These are phyloP conservation scores for Myxozyma sirexii DNA, from an alignment of 805 yeast genomes.

Conservation along the genomic window DNA sequence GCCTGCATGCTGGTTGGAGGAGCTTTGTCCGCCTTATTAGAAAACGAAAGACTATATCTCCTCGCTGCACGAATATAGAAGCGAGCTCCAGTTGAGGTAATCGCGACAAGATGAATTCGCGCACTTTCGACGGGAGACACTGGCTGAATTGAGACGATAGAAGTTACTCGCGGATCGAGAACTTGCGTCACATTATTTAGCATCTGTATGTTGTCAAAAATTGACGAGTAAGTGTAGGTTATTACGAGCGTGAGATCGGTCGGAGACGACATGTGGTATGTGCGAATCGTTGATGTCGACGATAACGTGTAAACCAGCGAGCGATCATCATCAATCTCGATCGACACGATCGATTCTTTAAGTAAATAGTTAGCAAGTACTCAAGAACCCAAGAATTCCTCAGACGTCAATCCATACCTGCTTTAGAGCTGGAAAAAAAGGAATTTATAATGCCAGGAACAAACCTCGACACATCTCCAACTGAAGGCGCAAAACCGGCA, in stretches of 20 bases:
- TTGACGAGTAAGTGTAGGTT: constrained; percentile 39
- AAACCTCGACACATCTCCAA: constrained; percentile 31
- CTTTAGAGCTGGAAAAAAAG: constrained; percentile 4
- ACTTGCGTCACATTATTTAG: constrained; percentile 35
- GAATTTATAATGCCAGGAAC: constrained; percentile 15
- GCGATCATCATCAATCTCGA: constrained; percentile 76
- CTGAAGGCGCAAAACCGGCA: constrained; percentile 53
- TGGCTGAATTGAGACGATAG: constrained; percentile 61
- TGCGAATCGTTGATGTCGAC: constrained; percentile 76
- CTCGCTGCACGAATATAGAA: constrained; percentile 60
- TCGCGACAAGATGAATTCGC: constrained; percentile 72
- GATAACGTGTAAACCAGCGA: constrained; percentile 79
- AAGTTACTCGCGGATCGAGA: constrained; percentile 36
- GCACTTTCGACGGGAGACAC: constrained; percentile 66
- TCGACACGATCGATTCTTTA: constrained; percentile 59
- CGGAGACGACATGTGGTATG: constrained; percentile 60
- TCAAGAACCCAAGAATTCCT: neutral
- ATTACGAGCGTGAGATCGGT: constrained; percentile 44
- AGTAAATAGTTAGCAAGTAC: constrained; percentile 41
- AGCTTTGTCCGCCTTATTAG: constrained; percentile 13
- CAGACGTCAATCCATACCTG: constrained; percentile 42
- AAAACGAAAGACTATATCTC: constrained; percentile 30
- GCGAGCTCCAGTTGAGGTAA: constrained; percentile 83
- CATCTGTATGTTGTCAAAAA: constrained; percentile 41
- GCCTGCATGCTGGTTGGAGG: constrained; percentile 46